Evolutionary conservation across 2,329 filamentous ascomycete species (phyloP), one percentile per base, ranked within the genome.

Genomic region (Metarhizium brunneum): DNA sequence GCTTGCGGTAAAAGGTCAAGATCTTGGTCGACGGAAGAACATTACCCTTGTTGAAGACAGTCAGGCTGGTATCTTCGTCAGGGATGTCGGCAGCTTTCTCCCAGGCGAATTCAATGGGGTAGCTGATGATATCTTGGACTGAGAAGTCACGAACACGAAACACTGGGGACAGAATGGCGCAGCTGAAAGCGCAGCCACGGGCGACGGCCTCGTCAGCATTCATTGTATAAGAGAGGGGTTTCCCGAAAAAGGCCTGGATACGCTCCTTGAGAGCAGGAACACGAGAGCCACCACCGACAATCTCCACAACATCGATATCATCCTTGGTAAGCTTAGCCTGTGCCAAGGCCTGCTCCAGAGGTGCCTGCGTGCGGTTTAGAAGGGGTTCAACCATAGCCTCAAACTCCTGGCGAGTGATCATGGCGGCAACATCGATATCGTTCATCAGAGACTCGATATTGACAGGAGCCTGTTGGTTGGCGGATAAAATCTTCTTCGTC

Each of bases 401-500:
- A 56, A 99, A 85, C 70, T 97, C 92, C 68, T 96, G 89, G 61
- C 94, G 88, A 71, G 92, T 96, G 68, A 99, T 81, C 81, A 95
- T 87, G 58, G 87, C 79, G 54, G 83, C 84, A 42, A 96, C 94
- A 71, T 99, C 94, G 59, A 96, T 79, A 71, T 99, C 94, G 74
- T 97, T 95, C 92, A 99, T 97, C 64, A 99, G 80, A 40, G 92
- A 96, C 79, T 99, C 94, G 67, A 99, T 95, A 80, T 92, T 97
- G 72, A 99, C 75, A 52, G 92, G 90, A 18, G 92, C 91, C 68
- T 88, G 83, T 64, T 92, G 88, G 77, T 97, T 97, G 70, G 94
- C 94, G 40, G 92, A 97, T 56, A 99, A 80, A 55, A 97, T 86
- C 85, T 97, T 97, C 86, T 99, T 99, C 70, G 95, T 78, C 82